phyloP scores from a whole-genome alignment of 2,329 filamentous ascomycete genomes.

The Fusarium sp. region DNA sequence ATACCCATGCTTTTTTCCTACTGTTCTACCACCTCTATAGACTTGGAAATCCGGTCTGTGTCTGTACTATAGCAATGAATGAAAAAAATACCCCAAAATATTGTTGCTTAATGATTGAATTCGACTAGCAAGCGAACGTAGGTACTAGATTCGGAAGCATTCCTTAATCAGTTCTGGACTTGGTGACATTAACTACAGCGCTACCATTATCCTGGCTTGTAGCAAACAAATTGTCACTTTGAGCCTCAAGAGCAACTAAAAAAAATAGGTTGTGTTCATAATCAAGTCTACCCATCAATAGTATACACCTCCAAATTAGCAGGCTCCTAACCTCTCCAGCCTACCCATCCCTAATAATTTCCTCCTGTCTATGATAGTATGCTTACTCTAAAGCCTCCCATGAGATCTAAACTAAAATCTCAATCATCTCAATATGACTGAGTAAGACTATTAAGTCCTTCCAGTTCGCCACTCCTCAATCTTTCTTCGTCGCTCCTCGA shows the following conservation, averaged over 20 bases:
- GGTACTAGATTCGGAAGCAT: neutral
- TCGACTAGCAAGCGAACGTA: neutral
- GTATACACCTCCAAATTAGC: constrained; percentile 18
- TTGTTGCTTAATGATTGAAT: neutral
- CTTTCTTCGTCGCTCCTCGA: constrained; percentile 60
- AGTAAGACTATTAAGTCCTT: constrained; percentile 16
- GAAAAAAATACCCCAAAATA: constrained; percentile 35
- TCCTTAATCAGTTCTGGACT: neutral
- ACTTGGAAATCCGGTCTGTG: constrained; percentile 47
- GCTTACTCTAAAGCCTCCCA: constrained; percentile 22
- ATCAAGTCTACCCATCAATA: constrained; percentile 35
- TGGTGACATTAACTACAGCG: too few relatives aligned
- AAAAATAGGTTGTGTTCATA: constrained; percentile 12
- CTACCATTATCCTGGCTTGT: neutral
- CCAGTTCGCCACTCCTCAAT: constrained; percentile 58
- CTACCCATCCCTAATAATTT: neutral
- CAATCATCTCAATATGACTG: neutral
- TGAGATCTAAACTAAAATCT: constrained; percentile 17
- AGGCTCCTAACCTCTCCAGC: neutral
- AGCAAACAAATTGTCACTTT: neutral
- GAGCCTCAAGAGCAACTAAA: neutral
- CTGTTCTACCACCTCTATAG: constrained; percentile 47
- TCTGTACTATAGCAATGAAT: constrained; percentile 49
- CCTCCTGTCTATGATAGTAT: constrained; percentile 23
- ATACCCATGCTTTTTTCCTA: constrained; percentile 36